phyloP scores from a whole-genome alignment of 2,329 filamentous ascomycete genomes.

The Podosphaera leucotricha region DNA sequence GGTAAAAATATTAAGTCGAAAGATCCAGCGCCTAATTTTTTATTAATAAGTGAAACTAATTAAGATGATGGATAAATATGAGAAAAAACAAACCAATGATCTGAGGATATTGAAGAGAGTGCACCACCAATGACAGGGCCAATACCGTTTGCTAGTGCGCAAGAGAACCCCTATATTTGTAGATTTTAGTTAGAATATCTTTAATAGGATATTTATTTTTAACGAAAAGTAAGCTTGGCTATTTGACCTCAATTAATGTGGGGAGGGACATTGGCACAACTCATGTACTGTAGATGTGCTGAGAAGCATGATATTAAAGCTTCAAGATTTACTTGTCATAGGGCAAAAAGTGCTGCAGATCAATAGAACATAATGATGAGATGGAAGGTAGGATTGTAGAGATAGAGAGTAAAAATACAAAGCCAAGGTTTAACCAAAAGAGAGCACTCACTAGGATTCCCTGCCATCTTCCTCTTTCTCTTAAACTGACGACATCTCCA shows the following conservation, averaged over 20 bases:
- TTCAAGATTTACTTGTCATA: neutral
- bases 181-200: neutral
- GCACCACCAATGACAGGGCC: neutral
- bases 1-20: neutral
- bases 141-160: neutral
- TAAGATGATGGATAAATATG: neutral
- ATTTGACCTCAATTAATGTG: no score
- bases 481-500: constrained; percentile 28
- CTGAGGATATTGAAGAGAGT: neutral
- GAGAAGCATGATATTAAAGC: no score
- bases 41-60: neutral
- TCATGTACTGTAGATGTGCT: no score
- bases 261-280: neutral
- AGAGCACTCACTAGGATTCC: constrained; percentile 17
- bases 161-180: neutral
- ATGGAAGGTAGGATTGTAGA: neutral
- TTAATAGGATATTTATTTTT: neutral
- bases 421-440: neutral
- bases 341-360: neutral
- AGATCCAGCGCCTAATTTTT: neutral
- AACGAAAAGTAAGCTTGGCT: neutral
- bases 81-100: neutral
- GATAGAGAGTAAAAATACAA: neutral
- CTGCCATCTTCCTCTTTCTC: constrained; percentile 25
- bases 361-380: neutral